Conservation (phyloP, 495 filamentous ascomycete genomes). For the Venustampulla echinocandica region DNA sequence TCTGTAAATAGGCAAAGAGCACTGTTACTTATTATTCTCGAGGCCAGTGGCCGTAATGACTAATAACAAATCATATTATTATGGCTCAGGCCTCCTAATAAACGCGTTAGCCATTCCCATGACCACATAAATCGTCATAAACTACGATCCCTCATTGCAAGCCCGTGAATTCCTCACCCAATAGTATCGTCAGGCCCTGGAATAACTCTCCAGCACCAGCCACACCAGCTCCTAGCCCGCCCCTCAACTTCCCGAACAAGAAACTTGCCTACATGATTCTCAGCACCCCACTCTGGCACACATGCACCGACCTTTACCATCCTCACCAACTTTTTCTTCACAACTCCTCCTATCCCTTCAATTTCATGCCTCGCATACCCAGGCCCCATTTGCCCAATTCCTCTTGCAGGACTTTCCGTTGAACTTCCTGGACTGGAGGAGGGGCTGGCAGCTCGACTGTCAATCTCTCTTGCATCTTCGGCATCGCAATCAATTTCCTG, state of each 20-base stretch:
- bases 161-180: constrained; percentile 11
- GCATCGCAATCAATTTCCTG: constrained; percentile 73
- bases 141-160: no score
- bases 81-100: no score
- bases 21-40: no score
- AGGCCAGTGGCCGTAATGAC: no score
- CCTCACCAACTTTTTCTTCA: constrained; percentile 74
- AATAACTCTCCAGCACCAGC: constrained; percentile 56
- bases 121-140: no score
- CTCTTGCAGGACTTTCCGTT: neutral
- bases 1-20: constrained; percentile 17
- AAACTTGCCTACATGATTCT: constrained; percentile 48
- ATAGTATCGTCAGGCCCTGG: constrained; percentile 34
- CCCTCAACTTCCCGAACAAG: constrained; percentile 49
- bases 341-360: constrained; percentile 73
- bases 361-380: constrained; percentile 80
- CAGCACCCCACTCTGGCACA: constrained; percentile 75
- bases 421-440: constrained; percentile 9
- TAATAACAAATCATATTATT: no score
- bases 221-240: constrained; percentile 54
- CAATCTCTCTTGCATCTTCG: constrained; percentile 42
- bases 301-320: constrained; percentile 69
- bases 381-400: constrained; percentile 29
- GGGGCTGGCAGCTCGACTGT: constrained; percentile 22
- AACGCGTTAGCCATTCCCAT: no score